Conservation (phyloP, 345 rosid species). For the Rhodomyrtus tomentosa region DNA sequence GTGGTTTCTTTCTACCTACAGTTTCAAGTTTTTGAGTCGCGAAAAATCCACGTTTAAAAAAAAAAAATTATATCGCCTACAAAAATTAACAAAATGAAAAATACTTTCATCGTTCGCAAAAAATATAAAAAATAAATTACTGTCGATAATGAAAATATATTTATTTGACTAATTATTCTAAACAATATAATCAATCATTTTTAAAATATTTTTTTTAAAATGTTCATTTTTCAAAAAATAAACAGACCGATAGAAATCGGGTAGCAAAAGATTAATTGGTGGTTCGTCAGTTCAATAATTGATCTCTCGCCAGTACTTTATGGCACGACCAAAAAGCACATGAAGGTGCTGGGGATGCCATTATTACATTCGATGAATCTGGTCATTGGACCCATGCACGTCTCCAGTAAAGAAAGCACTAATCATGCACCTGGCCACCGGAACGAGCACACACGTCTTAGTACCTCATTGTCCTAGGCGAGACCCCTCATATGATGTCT, state of each 20-base stretch:
- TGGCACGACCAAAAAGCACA: background rate
- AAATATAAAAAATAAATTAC: background rate
- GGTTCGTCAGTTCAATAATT: background rate
- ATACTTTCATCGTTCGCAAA: background rate
- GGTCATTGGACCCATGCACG: background rate
- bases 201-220: background rate
- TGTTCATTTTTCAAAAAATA: background rate
- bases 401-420: background rate
- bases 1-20: background rate
- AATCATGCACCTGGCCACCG: background rate
- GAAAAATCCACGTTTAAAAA: accelerated
- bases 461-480: background rate
- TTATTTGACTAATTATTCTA: background rate
- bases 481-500: background rate
- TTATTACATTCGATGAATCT: background rate
- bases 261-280: background rate
- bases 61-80: background rate
- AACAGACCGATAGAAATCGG: background rate
- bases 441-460: background rate
- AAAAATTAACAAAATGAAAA: background rate
- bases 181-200: background rate
- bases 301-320: background rate
- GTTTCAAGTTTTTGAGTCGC: background rate
- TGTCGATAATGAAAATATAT: accelerated
- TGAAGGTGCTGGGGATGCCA: background rate